phyloP scores from a whole-genome alignment of 1,139 yeast species.

The Kodamaea suecica region DNA sequence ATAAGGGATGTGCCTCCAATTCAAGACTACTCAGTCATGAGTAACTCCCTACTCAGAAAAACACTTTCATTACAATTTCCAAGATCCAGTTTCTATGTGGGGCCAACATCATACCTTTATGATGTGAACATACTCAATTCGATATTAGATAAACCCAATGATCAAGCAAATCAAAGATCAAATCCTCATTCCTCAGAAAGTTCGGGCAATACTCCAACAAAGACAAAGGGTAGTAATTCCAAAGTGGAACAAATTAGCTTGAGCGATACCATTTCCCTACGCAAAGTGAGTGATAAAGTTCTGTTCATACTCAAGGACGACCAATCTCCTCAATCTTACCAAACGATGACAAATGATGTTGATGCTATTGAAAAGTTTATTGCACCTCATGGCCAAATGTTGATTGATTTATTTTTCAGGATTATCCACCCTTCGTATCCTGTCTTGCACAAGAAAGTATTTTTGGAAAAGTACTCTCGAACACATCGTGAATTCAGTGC shows the following conservation, averaged over 20 bases:
- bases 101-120: slow-evolving; percentile 65
- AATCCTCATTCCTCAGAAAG: background rate
- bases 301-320: slow-evolving; percentile 72
- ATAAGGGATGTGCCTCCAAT: slow-evolving; percentile 54
- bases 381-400: slow-evolving; percentile 72
- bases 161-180: slow-evolving; percentile 2
- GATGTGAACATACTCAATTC: slow-evolving; percentile 57
- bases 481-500: slow-evolving; percentile 79
- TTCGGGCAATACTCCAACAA: slow-evolving; percentile 2
- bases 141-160: slow-evolving; percentile 40
- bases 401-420: slow-evolving; percentile 68
- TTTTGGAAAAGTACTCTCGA: slow-evolving; percentile 69
- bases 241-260: slow-evolving; percentile 60
- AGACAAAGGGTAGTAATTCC: slow-evolving; percentile 4
- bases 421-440: slow-evolving; percentile 81
- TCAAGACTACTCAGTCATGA: slow-evolving; percentile 53
- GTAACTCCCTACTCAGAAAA: slow-evolving; percentile 43
- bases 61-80: slow-evolving; percentile 62
- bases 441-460: slow-evolving; percentile 70
- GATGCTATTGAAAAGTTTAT: slow-evolving; percentile 70
- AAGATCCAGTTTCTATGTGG: slow-evolving; percentile 71
- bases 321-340: slow-evolving; percentile 60
- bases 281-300: slow-evolving; percentile 64
- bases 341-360: slow-evolving; percentile 62
- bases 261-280: slow-evolving; percentile 52